Evolutionary conservation across 345 rosid species (phyloP), one percentile per base, ranked within the genome.

Genomic region (Aegle marmelos): DNA sequence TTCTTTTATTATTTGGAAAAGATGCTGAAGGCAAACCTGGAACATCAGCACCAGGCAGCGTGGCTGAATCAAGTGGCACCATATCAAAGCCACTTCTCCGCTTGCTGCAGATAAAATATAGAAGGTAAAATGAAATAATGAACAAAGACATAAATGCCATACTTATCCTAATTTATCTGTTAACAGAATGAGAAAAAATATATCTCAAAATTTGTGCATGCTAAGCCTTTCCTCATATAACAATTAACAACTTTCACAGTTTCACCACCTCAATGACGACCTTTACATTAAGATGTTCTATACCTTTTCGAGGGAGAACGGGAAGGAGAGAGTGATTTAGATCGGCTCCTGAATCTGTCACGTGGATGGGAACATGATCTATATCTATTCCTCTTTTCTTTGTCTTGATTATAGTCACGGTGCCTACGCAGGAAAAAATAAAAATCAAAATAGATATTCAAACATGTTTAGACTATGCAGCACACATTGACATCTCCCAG

Each of bases 41-140:
- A 21, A 63, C 62, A 22, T 76, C 66, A 80, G 79, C 10, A 61
- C 66, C 72, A 62, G 79, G 75, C 9, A 63, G 70, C 72, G 63
- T 53, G 66, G 58, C 41, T 7, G 50, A 72, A 64, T 27, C 58
- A 69, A 79, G 64, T 62, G 83, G 83, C 6, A 79, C 79, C 79
- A 80, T 69, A 68, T 80, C 83, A 80, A 80, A 80, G 21, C 79
- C 83, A 71, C 83, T 80, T 80, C 64, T 70, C 69, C 83, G 76
- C 80, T 76, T 80, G 80, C 83, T 76, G 77, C 6, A 57, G 70
- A 69, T 48, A 74, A 33, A 59, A 48, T 31, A 19, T n/a, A 74
- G 34, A 57, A 41, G 34, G 70, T 45, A 16, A 7, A 7, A 41
- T 41, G 58, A 31, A 14, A 78, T 41, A 50, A 31, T 48, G 34